Base-by-base conservation (phyloP, 306 rosid species). In the Acmispon strigosus region DNA sequence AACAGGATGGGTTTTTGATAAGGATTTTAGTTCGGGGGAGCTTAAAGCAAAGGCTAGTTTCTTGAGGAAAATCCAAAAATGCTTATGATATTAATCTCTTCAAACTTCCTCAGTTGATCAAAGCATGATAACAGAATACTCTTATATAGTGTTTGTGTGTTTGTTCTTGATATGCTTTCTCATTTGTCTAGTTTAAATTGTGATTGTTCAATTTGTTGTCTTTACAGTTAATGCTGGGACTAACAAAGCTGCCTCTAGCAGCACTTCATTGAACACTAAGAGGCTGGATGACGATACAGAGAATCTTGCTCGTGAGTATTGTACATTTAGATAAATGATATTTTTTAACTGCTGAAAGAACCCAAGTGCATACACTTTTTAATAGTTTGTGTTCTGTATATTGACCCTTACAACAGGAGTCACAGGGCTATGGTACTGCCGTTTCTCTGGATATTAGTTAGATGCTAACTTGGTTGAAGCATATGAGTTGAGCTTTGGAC, bases 251-350 rank as follows among this genome's bases (percentile, higher is more conserved):
- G 97, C 97, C 13, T 87, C 97, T 7, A 92, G 97, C 70, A 78
- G 94, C 82, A 92, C 97, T 19, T 64, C 93, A 36, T 65, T 92
- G 72, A 92, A 92, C 75, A 89, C 97, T 13, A 87, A 93, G 87
- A 92, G 88, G 85, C 86, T 92, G 15, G 97, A 92, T 59, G 96
- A 92, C 2, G 96, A 92, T 78, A 85, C 96, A 0, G 97, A 92
- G 76, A 87, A 55, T 67, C 88, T 92, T 41, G 61, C 92, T 71
- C 93, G 97, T 92, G 54, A 85, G 96, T 84, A 17, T 71, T 44
- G 12, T 41, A 17, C 11, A 39, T 52, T 1, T 70, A 27, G 15
- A 37, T 53, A 2, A 1, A 22, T 56, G 62, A 8, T 34, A 62
- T 50, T 62, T 54, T 18, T 44, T 53, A 14, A 20, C 17, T 6